Conservation (phyloP, 176 grass and related monocot species). For the Panicum miliaceum region DNA sequence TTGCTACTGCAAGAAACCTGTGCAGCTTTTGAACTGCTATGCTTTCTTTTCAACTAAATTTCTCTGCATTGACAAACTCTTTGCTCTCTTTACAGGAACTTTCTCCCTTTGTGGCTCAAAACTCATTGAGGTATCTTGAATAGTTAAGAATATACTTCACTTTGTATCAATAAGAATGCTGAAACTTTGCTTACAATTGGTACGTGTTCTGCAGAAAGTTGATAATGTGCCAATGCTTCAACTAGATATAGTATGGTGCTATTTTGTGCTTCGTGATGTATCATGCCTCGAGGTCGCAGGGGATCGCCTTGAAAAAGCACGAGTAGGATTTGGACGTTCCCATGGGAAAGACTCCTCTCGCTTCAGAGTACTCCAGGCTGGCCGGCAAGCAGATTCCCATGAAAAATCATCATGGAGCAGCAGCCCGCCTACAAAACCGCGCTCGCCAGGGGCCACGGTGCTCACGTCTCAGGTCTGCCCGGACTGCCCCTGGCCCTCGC, state of each 20-base stretch:
- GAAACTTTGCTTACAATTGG: conserved; percentile 39
- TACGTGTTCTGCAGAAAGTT: conserved; percentile 67
- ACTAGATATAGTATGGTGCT: conserved; percentile 97
- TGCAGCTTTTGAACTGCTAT: background rate
- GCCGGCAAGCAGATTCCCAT: conserved; percentile 71
- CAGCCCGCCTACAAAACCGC: too few species aligned
- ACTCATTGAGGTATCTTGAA: conserved; percentile 73
- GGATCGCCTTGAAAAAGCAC: conserved; percentile 61
- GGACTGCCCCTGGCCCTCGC: too few species aligned
- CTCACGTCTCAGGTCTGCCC: too few species aligned
- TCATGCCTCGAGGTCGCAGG: conserved; percentile 77
- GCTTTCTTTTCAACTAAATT: conserved; percentile 20
- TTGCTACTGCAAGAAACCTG: conserved; percentile 18
- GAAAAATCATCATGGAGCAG: too few species aligned
- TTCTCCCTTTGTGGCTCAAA: conserved; percentile 86
- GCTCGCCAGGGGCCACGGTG: too few species aligned
- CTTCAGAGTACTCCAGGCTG: conserved; percentile 77
- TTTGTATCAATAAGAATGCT: conserved; percentile 25
- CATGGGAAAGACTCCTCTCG: conserved; percentile 91
- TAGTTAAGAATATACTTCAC: conserved; percentile 26
- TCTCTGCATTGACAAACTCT: conserved; percentile 30
- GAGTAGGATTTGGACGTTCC: conserved; percentile 75
- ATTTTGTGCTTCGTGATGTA: conserved; percentile 88
- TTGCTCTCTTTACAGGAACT: conserved; percentile 64
- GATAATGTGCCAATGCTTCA: conserved; percentile 97